Conservation (phyloP, 306 rosid species). For the Cucurbita moschata region DNA sequence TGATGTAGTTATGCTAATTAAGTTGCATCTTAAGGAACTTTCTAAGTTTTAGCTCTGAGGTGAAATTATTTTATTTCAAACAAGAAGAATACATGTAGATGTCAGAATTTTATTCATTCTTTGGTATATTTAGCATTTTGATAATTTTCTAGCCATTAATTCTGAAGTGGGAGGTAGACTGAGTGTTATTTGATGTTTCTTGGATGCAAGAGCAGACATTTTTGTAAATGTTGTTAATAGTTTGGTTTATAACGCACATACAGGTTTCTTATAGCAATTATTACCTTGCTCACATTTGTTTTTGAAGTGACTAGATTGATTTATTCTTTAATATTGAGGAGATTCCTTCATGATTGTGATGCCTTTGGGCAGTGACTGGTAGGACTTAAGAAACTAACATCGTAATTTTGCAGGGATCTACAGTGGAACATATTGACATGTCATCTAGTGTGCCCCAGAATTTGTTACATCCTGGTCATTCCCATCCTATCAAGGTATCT, state of each 20-base stretch:
- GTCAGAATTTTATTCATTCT: not conserved
- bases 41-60: not conserved
- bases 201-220: not conserved
- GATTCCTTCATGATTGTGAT: not conserved
- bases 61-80: not conserved
- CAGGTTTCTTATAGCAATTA: not conserved
- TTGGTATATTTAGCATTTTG: not conserved
- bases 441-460: slow-evolving; percentile 47
- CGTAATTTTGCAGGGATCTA: slow-evolving; percentile 38
- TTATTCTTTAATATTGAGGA: not conserved
- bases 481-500: slow-evolving; percentile 87
- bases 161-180: not conserved
- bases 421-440: slow-evolving; percentile 36
- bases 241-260: not conserved
- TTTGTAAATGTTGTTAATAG: not conserved
- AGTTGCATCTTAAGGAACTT: not conserved
- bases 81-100: not conserved
- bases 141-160: not conserved
- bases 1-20: not conserved
- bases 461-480: slow-evolving; percentile 36
- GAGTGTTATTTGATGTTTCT: not conserved
- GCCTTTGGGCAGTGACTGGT: slow-evolving; percentile 7
- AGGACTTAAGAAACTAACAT: slow-evolving; percentile 8
- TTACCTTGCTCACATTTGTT: not conserved
- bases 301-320: not conserved